Evolutionary conservation across 805 yeast genomes (phyloP).

Genomic region (Saccharomyces jurei): DNA sequence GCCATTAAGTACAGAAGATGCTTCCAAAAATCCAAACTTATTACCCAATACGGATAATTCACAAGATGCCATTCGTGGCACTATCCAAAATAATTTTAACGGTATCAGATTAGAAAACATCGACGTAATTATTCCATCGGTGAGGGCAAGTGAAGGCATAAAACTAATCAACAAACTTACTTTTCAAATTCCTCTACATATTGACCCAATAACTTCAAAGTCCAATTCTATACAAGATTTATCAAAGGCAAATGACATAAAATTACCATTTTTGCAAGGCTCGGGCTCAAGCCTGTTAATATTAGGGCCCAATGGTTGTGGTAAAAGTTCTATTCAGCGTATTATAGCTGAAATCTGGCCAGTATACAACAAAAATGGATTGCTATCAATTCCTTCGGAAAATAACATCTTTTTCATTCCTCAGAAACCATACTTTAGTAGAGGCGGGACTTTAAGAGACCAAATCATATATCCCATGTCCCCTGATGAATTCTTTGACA

Average conservation of each 20-base stretch:
- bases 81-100: conserved; percentile 64
- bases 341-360: conserved; percentile 91
- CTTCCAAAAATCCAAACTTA: not conserved
- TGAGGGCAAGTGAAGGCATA: conserved; percentile 51
- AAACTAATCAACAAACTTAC: conserved; percentile 53
- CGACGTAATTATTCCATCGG: conserved; percentile 72
- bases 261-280: conserved; percentile 24
- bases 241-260: conserved; percentile 11
- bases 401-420: conserved; percentile 72
- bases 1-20: not conserved
- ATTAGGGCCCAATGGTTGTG: conserved; percentile 82
- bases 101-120: conserved; percentile 80
- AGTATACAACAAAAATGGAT: conserved; percentile 57
- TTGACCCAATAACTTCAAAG: conserved; percentile 20
- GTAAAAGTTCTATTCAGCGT: conserved; percentile 80
- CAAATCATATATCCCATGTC: conserved; percentile 84
- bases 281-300: conserved; percentile 63
- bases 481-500: conserved; percentile 64
- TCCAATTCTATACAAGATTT: conserved; percentile 34
- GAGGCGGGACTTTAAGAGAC: conserved; percentile 74
- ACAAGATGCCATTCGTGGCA: conserved; percentile 59
- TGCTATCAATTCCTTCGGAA: conserved; percentile 67
- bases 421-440: conserved; percentile 75
- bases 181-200: conserved; percentile 40
- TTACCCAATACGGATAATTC: not conserved